Evolutionary conservation across 768 basidiomycete genomes (phyloP).

Genomic region (Leccinum obscurum): DNA sequence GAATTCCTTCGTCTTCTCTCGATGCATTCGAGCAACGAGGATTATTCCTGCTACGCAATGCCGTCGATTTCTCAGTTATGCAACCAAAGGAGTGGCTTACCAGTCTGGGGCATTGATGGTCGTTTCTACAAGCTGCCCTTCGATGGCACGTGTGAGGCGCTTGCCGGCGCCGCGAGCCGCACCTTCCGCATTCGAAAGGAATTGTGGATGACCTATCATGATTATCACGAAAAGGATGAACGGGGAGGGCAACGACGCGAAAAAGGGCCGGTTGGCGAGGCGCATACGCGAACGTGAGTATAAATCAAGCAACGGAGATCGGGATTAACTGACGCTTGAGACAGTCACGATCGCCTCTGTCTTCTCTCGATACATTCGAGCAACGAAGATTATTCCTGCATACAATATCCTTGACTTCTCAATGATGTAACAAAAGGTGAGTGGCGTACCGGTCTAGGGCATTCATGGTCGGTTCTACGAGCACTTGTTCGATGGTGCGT

Average conservation of each 20-base stretch:
- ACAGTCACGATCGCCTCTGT: conserved; percentile 74
- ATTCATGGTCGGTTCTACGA: conserved; percentile 82
- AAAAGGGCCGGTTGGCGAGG: no score
- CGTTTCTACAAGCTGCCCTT: conserved; percentile 48
- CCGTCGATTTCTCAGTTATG: conserved; percentile 13
- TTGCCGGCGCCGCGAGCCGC: conserved; percentile 63
- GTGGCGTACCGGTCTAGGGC: conserved; percentile 85
- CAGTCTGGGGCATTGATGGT: conserved; percentile 95
- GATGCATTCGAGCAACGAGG: conserved; percentile 85
- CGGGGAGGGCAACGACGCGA: no score
- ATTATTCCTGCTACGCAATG: conserved; percentile 69
- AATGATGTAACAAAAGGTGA: conserved; percentile 6
- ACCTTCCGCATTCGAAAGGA: no score
- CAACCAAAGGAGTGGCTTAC: conserved; percentile 44
- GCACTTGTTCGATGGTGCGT: conserved; percentile 62
- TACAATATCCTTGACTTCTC: conserved; percentile 21
- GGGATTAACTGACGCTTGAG: conserved; percentile 78
- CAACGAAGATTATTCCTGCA: conserved; percentile 85
- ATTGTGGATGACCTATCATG: no score
- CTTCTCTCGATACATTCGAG: conserved; percentile 90
- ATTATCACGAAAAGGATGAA: no score
- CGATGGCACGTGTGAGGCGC: conserved; percentile 58
- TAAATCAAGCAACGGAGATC: conserved; percentile 15
- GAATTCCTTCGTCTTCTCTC: conserved; percentile 65
- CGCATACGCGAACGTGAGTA: conserved; percentile 21